phyloP scores from a whole-genome alignment of 352 stramenopile species.

The Pythium diclinum region DNA sequence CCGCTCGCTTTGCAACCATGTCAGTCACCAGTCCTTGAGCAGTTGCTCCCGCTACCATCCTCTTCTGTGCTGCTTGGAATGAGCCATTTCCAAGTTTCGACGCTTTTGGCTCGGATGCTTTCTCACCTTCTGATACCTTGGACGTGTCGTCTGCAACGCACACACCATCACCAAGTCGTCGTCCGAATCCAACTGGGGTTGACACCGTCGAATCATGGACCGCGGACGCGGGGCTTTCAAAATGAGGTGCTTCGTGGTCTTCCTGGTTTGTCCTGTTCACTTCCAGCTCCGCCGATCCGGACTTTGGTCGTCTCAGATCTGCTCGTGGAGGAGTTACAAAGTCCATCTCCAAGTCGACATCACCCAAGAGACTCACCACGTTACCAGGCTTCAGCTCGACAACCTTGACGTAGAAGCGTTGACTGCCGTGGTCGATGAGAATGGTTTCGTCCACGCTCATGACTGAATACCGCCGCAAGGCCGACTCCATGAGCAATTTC shows the following conservation, averaged over 20 bases:
- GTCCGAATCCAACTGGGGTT: neutral
- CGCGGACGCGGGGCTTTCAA: neutral
- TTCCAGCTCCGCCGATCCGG: neutral
- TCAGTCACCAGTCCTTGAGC: neutral
- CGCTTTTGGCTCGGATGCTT: neutral
- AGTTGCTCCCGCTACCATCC: neutral
- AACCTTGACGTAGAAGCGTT: slow-evolving; percentile 45
- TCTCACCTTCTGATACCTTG: neutral
- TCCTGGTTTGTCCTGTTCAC: neutral
- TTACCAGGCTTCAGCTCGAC: slow-evolving; percentile 45
- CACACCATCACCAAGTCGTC: slow-evolving; percentile 17
- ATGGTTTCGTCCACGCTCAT: slow-evolving; percentile 50
- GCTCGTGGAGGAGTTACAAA: slow-evolving; percentile 42
- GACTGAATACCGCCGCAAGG: slow-evolving; percentile 53
- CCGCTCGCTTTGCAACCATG: slow-evolving; percentile 2
- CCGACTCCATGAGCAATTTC: slow-evolving; percentile 60
- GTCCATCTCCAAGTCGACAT: slow-evolving; percentile 64
- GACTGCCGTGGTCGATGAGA: slow-evolving; percentile 47
- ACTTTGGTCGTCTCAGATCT: slow-evolving; percentile 24
- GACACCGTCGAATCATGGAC: neutral
- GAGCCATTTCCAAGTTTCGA: slow-evolving; percentile 8
- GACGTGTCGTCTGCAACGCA: slow-evolving; percentile 12
- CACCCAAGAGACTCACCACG: slow-evolving; percentile 52
- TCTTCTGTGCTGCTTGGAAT: slow-evolving; percentile 14
- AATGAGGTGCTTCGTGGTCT: neutral